Base-by-base conservation (phyloP, 2,329 filamentous ascomycete genomes). In the Fusarium praegraminearum region DNA sequence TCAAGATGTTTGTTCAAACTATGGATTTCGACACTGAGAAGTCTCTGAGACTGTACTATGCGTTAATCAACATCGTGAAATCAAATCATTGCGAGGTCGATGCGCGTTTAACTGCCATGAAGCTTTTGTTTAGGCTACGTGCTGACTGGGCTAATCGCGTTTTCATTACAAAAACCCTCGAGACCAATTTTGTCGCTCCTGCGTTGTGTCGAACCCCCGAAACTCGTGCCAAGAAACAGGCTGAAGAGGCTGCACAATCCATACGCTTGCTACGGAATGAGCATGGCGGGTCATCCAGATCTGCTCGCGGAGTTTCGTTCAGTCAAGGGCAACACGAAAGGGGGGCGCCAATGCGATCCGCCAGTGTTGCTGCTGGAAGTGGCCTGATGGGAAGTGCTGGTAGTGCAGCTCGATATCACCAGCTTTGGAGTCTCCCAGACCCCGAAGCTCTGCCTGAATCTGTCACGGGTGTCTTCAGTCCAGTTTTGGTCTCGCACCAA, bases 121-220 rank as follows among this genome's bases (percentile, higher is more conserved):
- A 93, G 74, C 80, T 95, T 44, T 82, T 98, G 3, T 95, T 97
- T 76, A 89, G 94, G 44, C 82, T 98, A 32, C 88, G 94, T 62
- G 93, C 93, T 24, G 93, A 97, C 78, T 93, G 91, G 77, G 89
- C 91, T 12, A 89, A 94, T 70, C 87, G 90, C 45, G 86, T 98
- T 6, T 93, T 91, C 61, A 83, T 97, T 55, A 89, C 89, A 10
- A 81, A 87, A 35, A 86, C 88, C 32, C 88, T 91, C 3, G 93
- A 97, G 76, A 91, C 89, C 30, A 88, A 91, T 69, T 89, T 88
- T 55, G 83, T 97, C 26, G 93, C 94, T 30, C 86, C 89, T 18
- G 86, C 90, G 9, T 82, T 97, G 12, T 91, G 89, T 71, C 89
- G 93, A 38, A 89, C 86, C 0, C 85, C 87, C 63, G 81, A 83